Evolutionary conservation across 108 stramenopile species (phyloP), one percentile per base, ranked within the genome.

Genomic region (Nannochloropsis gaditana): DNA sequence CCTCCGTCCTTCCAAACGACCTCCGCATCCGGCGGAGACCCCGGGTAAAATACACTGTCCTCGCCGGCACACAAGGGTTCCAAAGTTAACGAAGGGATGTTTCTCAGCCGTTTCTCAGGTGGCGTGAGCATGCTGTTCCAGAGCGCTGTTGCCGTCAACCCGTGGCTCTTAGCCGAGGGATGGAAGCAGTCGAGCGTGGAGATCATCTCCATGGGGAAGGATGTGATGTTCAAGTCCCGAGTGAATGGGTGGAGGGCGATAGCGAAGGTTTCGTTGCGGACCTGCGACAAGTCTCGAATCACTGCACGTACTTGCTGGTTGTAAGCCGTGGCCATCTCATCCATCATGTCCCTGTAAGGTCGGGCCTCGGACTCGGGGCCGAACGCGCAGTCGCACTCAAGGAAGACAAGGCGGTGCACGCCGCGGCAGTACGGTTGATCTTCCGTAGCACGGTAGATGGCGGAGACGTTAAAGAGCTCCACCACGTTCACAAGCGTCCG

Each of bases 201-300:
- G n/a, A 73, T 73, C 59, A 73, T 73, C 3, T 73, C 59, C 59
- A 73, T 5, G n/a, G 59, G 59, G 59, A 73, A 73, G 59, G 59
- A 73, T 15, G 59, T 73, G 59, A 73, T 73, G 59, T 73, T 73
- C 15, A 73, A 2, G 59, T 73, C 59, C 59, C 59, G 59, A 73
- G 59, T 73, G n/a, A 73, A 73, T 15, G 59, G n/a, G 59, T 73
- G 59, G n/a, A 73, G 59, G 59, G 59, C 59, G 59, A 73, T 73
- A n/a, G 59, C 59, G 19, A 15, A 73, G 19, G 59, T 73, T n/a
- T 73, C 59, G n/a, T 73, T 73, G 19, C n/a, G 15, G 59, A 73
- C 59, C 59, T 73, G 15, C 59, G 59, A 73, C n/a, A 73, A n/a
- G n/a, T 73, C 59, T n/a, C 59, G 59, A n/a, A 73, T 73, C 59